Conservation (phyloP, 2,329 filamentous ascomycete species). For the Neonectria ditissima region DNA sequence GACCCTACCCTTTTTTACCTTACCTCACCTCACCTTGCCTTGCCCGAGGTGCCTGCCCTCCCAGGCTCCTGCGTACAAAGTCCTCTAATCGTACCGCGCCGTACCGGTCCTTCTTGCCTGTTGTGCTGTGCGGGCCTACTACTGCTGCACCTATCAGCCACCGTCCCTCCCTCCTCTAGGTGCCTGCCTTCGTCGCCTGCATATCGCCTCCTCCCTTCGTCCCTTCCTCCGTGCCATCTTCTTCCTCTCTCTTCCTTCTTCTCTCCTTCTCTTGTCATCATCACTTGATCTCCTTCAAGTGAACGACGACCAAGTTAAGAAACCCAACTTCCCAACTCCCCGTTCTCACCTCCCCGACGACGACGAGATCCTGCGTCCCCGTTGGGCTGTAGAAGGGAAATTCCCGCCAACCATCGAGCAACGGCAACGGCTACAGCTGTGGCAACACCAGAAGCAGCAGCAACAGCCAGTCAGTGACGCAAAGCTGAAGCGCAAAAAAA, state of each 20-base stretch:
- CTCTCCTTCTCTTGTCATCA: conserved; percentile 31
- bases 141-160: conserved; percentile 30
- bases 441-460: conserved; percentile 1
- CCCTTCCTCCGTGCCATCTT: conserved; percentile 2
- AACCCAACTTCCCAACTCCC: conserved; percentile 17
- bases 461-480: conserved; percentile 10
- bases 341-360: conserved; percentile 17
- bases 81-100: conserved; percentile 18
- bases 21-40: conserved; percentile 1
- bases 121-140: conserved; percentile 26
- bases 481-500: conserved; percentile 11
- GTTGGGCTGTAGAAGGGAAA: conserved; percentile 21
- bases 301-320: conserved; percentile 32
- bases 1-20: too few relatives aligned
- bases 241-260: conserved; percentile 6
- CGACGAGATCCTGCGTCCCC: conserved; percentile 19
- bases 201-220: conserved; percentile 27
- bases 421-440: conserved; percentile 14
- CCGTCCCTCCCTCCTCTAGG: conserved; percentile 18
- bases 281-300: conserved; percentile 36
- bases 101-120: conserved; percentile 15
- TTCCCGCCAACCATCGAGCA: conserved; percentile 20
- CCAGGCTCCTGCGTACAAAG: neutral
- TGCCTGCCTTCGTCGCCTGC: conserved; percentile 32
- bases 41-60: conserved; percentile 5